Base-by-base conservation (phyloP, 2,329 filamentous ascomycete species). In the Penicillium oxalicum region DNA sequence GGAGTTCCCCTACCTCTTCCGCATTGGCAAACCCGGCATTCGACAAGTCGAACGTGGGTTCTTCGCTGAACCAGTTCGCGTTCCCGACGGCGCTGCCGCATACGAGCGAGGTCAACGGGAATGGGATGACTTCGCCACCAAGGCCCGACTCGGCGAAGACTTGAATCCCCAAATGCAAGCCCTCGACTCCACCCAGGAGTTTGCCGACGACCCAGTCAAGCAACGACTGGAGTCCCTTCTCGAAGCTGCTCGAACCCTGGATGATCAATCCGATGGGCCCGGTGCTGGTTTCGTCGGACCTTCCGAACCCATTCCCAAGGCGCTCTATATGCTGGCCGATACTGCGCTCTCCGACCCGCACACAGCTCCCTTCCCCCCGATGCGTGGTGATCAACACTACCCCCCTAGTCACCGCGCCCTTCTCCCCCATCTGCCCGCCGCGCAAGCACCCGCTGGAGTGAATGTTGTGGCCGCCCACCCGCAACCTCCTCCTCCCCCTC, bases 51-150 rank as follows among this genome's bases (percentile, higher is more conserved):
- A 62, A 40, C 56, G 68, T 29, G 67, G 70, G 2, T 71, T 66
- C 52, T 60, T 63, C 46, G 69, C 70, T 4, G 62, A 63, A 8
- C 59, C 57, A 40, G 63, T 70, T 13, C 63, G 69, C 39, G 53
- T 63, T 5, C 65, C 62, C 27, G 53, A 61, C 13, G 69, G 69
- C 6, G 64, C 69, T 4, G 59, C 61, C 25, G 57, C 62, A 1
- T 69, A 65, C 46, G 63, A 68, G 18, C 66, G 64, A 36, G 70
- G 64, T 36, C 52, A 53, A n/a, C 54, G 60, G 38, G 62, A 61
- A 42, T 72, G 69, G 69, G 69, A 71, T 11, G 67, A 71, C 48
- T 72, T 73, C 28, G 55, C 69, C 25, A 67, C 66, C 48, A 64
- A 68, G 13, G 69, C 63, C 34, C 67, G 66, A 41, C 55, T 71